Evolutionary conservation across 805 yeast genomes (phyloP), one percentile per base, ranked within the genome.

Genomic region (Teunomyces aglyptinius): DNA sequence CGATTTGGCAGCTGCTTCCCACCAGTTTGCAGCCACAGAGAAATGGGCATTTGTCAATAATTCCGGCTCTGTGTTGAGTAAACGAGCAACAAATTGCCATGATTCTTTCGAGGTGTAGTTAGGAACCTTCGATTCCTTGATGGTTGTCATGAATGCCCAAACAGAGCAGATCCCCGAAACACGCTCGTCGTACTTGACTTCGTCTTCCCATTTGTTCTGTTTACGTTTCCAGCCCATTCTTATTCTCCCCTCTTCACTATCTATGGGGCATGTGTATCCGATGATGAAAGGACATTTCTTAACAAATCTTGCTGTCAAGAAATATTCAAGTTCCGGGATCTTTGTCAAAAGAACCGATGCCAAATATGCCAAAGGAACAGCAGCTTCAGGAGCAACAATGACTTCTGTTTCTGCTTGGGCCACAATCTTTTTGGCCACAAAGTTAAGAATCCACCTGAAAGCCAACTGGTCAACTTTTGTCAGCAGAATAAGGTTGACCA

Each of bases 361-460:
- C 28, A 92, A 65, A 55, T 76, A 77, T 0, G 89, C 96, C 38
- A 94, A 68, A 0, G 99, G 96, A 6, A 86, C 58, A 0, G 97
- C 87, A 3, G 90, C 81, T 36, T 80, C 78, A 1, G 95, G 83
- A 48, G 84, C 80, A 0, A 87, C 95, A 12, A 86, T 76, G 6
- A 89, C 91, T 64, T 94, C 99, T 1, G 95, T 81, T 64, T 91
- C 98, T 1, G 97, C 92, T 67, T 94, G 99, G 22, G 86, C 81
- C 1, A 94, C 88, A 1, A 91, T 69, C 3, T 92, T 86, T 60
- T 94, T 94, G 4, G 97, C 86, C 24, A 87, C 77, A 58, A 85
- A 85, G 59, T 94, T 94, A 29, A 90, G 67, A 5, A 86, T 75
- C 90, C 95, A 91, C 28, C 76, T 64, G 56, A 70, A 86, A 0